These are phyloP conservation scores for Neonectria punicea DNA, from an alignment of 2,329 filamentous ascomycete species.

Conservation along the genomic window DNA sequence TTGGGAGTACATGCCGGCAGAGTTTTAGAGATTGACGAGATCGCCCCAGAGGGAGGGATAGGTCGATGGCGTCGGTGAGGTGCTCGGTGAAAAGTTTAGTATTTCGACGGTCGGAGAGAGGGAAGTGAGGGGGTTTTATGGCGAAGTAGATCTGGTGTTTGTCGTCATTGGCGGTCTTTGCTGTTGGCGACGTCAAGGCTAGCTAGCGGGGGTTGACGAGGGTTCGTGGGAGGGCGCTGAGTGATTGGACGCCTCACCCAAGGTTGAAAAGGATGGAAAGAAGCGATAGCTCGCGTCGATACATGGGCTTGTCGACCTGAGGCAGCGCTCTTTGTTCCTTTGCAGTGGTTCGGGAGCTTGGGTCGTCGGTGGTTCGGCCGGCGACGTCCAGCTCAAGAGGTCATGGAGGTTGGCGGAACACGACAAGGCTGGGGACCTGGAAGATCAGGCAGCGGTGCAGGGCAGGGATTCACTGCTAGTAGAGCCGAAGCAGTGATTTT, in stretches of 20 bases:
- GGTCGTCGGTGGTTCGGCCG: constrained; percentile 22
- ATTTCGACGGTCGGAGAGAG: constrained; percentile 32
- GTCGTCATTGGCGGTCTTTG: constrained; percentile 38
- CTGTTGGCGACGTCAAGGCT: constrained; percentile 10
- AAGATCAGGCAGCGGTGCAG: constrained; percentile 13
- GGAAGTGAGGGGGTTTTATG: constrained; percentile 25
- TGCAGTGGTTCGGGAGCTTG: constrained; percentile 26
- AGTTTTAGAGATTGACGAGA: constrained; percentile 31
- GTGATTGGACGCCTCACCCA: constrained; percentile 43
- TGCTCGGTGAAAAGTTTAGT: constrained; percentile 42
- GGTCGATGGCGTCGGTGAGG: constrained; percentile 41
- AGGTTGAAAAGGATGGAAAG: constrained; percentile 47
- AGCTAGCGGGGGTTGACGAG: constrained; percentile 22
- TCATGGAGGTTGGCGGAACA: constrained; percentile 39
- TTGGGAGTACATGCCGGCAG: constrained; percentile 76
- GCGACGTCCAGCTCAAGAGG: constrained; percentile 43
- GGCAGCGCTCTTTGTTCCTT: constrained; percentile 35
- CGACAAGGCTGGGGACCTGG: constrained; percentile 18
- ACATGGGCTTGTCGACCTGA: constrained; percentile 49
- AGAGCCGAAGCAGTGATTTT: constrained; percentile 16
- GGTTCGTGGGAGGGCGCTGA: constrained; percentile 27
- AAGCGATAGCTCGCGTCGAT: constrained; percentile 50
- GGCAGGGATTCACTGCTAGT: constrained; percentile 29
- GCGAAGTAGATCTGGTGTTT: constrained; percentile 33
- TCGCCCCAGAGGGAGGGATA: constrained; percentile 30